Conservation (phyloP, 2,329 filamentous ascomycete species). For the Orbilia brochopaga region DNA sequence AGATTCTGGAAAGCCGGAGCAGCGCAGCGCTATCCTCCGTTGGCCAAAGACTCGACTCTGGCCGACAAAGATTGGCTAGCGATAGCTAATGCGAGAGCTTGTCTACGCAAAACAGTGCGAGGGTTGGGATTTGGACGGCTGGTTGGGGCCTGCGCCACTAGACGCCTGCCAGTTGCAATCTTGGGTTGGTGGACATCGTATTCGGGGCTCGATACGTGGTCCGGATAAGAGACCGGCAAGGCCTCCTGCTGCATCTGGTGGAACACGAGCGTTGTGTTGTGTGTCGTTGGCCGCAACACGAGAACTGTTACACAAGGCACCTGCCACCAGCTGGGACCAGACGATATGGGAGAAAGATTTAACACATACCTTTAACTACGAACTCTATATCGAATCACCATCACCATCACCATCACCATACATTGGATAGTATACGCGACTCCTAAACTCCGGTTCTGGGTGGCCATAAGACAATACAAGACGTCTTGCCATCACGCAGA, state of each 20-base stretch:
- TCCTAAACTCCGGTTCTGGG: not conserved
- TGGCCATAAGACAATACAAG: not conserved
- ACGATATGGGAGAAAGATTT: no score
- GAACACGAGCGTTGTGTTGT: not conserved
- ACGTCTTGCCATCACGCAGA: constrained; percentile 1
- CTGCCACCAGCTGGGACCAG: not conserved
- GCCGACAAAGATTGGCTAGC: no score
- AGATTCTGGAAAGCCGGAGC: not conserved
- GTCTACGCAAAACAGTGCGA: no score
- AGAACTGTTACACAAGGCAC: constrained; percentile 4
- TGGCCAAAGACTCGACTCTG: no score
- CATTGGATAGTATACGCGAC: not conserved
- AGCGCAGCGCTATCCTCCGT: not conserved
- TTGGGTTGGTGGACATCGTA: not conserved
- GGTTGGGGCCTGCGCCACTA: not conserved
- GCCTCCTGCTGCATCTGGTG: no score
- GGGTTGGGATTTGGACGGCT: no score
- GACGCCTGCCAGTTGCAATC: not conserved
- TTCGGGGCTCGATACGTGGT: not conserved
- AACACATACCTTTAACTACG: no score
- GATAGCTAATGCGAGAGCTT: no score
- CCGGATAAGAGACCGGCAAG: not conserved
- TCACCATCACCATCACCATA: no score
- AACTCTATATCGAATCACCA: no score
- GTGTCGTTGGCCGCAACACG: not conserved